Evolutionary conservation across 331 rosid genomes (phyloP).

Genomic region (Spiraea crenata): DNA sequence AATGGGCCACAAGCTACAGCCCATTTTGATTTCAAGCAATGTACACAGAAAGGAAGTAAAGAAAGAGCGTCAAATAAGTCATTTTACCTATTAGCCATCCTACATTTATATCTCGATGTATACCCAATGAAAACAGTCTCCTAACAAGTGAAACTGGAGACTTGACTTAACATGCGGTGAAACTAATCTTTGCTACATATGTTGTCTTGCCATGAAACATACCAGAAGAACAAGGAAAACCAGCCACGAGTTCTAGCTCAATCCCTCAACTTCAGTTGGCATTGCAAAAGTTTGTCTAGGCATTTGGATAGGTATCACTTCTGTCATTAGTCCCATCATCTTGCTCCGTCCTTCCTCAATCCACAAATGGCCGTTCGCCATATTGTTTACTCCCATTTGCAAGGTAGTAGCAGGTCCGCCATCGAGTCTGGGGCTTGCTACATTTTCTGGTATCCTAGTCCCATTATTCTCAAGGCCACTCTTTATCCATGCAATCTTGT

Average conservation of each 20-base stretch:
- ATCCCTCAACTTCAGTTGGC: slow-evolving; percentile 52
- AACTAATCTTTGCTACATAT: neutral
- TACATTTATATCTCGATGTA: neutral
- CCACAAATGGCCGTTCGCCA: slow-evolving; percentile 20
- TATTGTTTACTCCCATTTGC: slow-evolving; percentile 18
- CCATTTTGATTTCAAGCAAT: too few species aligned
- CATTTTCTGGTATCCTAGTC: slow-evolving; percentile 21
- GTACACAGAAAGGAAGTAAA: too few species aligned
- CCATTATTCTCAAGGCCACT: slow-evolving; percentile 52
- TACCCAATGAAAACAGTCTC: neutral
- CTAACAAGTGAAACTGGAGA: neutral
- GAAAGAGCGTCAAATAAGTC: too few species aligned
- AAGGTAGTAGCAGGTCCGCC: slow-evolving; percentile 27
- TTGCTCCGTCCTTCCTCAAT: slow-evolving; percentile 40
- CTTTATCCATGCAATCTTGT: slow-evolving; percentile 68
- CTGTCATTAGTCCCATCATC: slow-evolving; percentile 45
- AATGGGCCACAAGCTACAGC: too few species aligned
- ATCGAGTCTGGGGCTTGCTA: slow-evolving; percentile 25
- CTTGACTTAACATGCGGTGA: neutral
- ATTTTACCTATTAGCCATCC: too few species aligned
- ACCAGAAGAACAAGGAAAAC: neutral
- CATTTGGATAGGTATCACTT: slow-evolving; percentile 40
- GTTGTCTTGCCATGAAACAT: neutral
- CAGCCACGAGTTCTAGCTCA: slow-evolving; percentile 29
- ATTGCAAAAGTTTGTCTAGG: slow-evolving; percentile 42